A percentile compares a stretch with the other conserved stretches of the same genome.
Conservation (phyloP, 768 basidiomycete species). For the Macrolepiota dolichaula region DNA sequence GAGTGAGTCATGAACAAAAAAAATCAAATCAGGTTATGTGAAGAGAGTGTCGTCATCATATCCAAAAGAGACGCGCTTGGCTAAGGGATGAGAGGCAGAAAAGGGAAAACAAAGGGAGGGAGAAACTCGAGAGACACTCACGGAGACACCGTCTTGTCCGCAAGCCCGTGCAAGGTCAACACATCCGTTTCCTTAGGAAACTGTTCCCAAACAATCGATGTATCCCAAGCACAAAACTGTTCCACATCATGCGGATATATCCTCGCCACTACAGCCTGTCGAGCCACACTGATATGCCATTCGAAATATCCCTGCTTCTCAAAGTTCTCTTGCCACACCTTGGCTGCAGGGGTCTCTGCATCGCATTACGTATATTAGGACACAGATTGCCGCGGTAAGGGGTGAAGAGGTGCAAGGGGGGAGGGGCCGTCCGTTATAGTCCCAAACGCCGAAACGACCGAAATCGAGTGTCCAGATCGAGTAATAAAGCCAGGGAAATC, state of each 20-base stretch:
- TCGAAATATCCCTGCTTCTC: slow-evolving; percentile 56
- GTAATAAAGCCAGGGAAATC: slow-evolving; percentile 6
- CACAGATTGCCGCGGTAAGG: neutral
- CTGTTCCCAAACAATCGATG: slow-evolving; percentile 60
- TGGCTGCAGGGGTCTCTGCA: slow-evolving; percentile 20
- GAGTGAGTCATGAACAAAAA: neutral
- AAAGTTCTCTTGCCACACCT: slow-evolving; percentile 48
- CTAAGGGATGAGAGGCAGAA: too few species aligned
- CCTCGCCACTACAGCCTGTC: slow-evolving; percentile 47
- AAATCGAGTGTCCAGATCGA: slow-evolving; percentile 4
- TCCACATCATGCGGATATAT: slow-evolving; percentile 60
- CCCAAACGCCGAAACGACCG: neutral
- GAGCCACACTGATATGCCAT: slow-evolving; percentile 65
- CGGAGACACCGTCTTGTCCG: slow-evolving; percentile 67
- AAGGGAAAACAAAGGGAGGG: neutral
- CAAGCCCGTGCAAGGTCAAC: slow-evolving; percentile 76
- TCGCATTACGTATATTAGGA: slow-evolving; percentile 15
- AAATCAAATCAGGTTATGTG: neutral
- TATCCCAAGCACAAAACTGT: slow-evolving; percentile 61
- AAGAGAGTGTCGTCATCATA: neutral
- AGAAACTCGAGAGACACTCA: slow-evolving; percentile 33
- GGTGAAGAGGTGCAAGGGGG: neutral
- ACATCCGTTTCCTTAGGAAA: slow-evolving; percentile 66
- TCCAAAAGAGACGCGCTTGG: too few species aligned
- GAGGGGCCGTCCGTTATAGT: neutral